These are phyloP conservation scores for Capsicum baccatum DNA, from an alignment of 257 asterid species.

Conservation along the genomic window DNA sequence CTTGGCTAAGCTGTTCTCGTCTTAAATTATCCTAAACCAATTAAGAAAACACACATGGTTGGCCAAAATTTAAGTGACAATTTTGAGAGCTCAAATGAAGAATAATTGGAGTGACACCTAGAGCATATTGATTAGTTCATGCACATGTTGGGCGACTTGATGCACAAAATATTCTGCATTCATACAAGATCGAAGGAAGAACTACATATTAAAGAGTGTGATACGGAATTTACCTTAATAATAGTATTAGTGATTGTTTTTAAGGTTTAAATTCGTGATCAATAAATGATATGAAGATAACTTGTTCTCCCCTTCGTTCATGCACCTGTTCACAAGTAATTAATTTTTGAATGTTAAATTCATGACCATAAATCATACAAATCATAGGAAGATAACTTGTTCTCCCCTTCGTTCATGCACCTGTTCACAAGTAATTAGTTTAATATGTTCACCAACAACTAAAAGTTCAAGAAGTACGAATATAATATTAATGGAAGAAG, in stretches of 20 bases:
- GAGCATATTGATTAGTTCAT: neutral
- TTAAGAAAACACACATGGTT: constrained; percentile 5
- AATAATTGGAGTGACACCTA: constrained; percentile 7
- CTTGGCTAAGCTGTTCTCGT: neutral
- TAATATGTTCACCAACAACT: constrained; percentile 13
- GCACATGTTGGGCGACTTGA: neutral
- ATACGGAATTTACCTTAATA: neutral
- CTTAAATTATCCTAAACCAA: neutral
- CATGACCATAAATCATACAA: too few relatives aligned
- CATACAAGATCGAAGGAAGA: neutral
- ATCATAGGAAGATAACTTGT: neutral
- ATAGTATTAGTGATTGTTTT: neutral
- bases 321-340: constrained; percentile 12
- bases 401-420: neutral
- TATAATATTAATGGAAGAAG: neutral
- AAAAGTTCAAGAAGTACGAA: neutral
- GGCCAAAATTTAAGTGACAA: neutral
- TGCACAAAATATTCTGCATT: neutral
- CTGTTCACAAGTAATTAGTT: neutral
- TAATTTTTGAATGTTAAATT: neutral
- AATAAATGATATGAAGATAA: neutral
- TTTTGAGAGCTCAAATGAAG: neutral
- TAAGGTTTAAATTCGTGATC: fast-evolving
- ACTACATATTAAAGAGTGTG: fast-evolving
- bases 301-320: neutral